phyloP scores from a whole-genome alignment of 352 stramenopile species.

The Phytopythium kandeliae region DNA sequence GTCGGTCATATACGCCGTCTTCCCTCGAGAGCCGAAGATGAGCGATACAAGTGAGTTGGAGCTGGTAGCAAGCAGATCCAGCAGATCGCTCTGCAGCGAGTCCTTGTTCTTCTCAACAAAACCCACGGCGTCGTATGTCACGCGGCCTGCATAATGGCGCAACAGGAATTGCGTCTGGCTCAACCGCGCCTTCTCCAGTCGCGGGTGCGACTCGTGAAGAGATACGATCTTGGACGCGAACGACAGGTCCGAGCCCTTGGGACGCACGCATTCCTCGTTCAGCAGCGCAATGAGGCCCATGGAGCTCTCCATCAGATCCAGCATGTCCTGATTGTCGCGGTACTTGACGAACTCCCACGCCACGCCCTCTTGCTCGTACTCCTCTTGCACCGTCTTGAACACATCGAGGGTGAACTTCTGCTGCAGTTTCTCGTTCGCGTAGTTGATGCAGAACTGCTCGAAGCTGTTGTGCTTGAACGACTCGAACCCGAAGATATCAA shows the following conservation, averaged over 20 bases:
- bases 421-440: slow-evolving; percentile 94
- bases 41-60: slow-evolving; percentile 68
- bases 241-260: slow-evolving; percentile 81
- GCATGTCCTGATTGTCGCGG: slow-evolving; percentile 88
- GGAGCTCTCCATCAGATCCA: slow-evolving; percentile 86
- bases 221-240: slow-evolving; percentile 87
- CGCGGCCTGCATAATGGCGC: slow-evolving; percentile 73
- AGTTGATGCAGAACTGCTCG: slow-evolving; percentile 97
- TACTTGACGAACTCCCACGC: slow-evolving; percentile 82
- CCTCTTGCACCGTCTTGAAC: slow-evolving; percentile 84
- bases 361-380: slow-evolving; percentile 70
- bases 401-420: slow-evolving; percentile 88
- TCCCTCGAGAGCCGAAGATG: slow-evolving; percentile 53
- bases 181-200: slow-evolving; percentile 68
- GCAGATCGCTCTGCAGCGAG: slow-evolving; percentile 69
- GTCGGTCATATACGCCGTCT: slow-evolving; percentile 52
- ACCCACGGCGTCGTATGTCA: slow-evolving; percentile 75
- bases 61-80: slow-evolving; percentile 64
- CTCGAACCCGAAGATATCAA: slow-evolving; percentile 98
- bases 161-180: slow-evolving; percentile 78
- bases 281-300: slow-evolving; percentile 88
- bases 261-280: slow-evolving; percentile 89
- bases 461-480: slow-evolving; percentile 92
- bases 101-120: slow-evolving; percentile 91
- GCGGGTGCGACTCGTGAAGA: slow-evolving; percentile 73